Evolutionary conservation across 805 yeast genomes (phyloP), one percentile per base, ranked within the genome.

Genomic region (Kazachstania psychrophila): DNA sequence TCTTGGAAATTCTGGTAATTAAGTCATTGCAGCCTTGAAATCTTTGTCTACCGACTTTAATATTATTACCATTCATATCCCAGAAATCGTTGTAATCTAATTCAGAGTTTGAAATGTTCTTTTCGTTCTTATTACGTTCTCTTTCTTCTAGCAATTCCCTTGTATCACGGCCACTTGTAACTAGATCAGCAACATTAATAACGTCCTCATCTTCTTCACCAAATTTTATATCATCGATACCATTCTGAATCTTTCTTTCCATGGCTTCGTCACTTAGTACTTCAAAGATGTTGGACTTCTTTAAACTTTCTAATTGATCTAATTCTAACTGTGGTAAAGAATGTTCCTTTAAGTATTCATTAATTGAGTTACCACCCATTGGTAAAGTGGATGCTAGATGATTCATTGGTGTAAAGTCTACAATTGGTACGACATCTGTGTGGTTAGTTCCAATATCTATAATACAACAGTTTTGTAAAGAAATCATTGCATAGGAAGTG

Each of bases 121-220:
- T 54, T 41, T 35, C 62, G 44, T 40, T 55, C 65, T 44, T 61
- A 56, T 38, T 66, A 46, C 62, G 66, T 49, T 77, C 81, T 43
- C 83, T 67, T 53, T 74, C 77, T 45, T 75, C 84, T 37, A 83
- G 56, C 27, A 80, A 68, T 56, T 82, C 87, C 35, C 82, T 68
- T 2, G 87, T 75, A 43, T 79, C 73, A 35, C 58, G 51, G 11
- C 78, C 86, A 43, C 84, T 78, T 2, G 92, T 74, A 10, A 88
- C 92, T 47, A 88, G 76, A 28, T 87, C 85, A 2, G 96, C 95
- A 33, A 89, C 87, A 56, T 89, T 95, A 26, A 86, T 69, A 3
- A 77, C 75, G 36, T 86, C 94, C 22, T 81, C 89, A 26, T 76
- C 85, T 7, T 68, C 70, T 12, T 56, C 60, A 2, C 51, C 56